Conservation (phyloP, 2,329 filamentous ascomycete genomes). For the Rhynchosporium agropyri region DNA sequence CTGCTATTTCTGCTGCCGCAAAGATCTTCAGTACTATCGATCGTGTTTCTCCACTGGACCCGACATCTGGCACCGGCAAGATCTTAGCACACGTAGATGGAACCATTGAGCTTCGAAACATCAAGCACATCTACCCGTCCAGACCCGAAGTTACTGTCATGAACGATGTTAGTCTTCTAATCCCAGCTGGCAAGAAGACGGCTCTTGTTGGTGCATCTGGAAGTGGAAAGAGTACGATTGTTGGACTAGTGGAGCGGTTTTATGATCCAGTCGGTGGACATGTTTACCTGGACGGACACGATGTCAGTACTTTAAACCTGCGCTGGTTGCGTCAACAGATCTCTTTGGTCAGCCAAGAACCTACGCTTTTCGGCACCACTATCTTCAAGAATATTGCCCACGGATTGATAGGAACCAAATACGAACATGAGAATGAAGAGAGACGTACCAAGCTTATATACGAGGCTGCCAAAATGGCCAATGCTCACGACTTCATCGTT, state of each 20-base stretch:
- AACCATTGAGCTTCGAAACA: conserved; percentile 74
- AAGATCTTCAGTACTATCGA: conserved; percentile 97
- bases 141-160: conserved; percentile 89
- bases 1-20: conserved; percentile 76
- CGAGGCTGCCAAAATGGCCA: conserved; percentile 84
- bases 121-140: conserved; percentile 95
- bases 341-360: conserved; percentile 90
- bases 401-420: conserved; percentile 81
- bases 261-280: conserved; percentile 84
- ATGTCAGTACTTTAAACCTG: conserved; percentile 80
- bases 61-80: conserved; percentile 69
- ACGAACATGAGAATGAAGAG: conserved; percentile 69
- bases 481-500: conserved; percentile 90
- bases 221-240: conserved; percentile 91
- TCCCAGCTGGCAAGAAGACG: conserved; percentile 89
- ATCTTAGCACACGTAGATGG: conserved; percentile 75
- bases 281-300: conserved; percentile 79
- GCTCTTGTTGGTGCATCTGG: conserved; percentile 93
- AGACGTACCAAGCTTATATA: conserved; percentile 71
- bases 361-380: conserved; percentile 84
- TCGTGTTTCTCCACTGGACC: conserved; percentile 80
- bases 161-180: conserved; percentile 75
- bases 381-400: conserved; percentile 91
- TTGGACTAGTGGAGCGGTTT: conserved; percentile 90
- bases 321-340: conserved; percentile 92